Conservation (phyloP, 148 eudicot species). For the Talinum fruticosum region DNA sequence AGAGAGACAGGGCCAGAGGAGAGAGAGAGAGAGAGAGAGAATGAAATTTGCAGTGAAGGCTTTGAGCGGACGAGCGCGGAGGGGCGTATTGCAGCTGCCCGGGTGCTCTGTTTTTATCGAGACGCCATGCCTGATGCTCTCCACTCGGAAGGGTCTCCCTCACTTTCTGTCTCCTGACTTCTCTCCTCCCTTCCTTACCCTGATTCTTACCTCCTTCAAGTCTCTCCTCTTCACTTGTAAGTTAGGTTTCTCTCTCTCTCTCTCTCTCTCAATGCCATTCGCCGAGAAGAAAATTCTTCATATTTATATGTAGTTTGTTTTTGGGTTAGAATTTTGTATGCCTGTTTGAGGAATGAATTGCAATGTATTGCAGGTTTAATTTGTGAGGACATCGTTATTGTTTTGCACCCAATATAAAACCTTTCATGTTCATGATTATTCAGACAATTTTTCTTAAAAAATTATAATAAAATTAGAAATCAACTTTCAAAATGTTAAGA, state of each 20-base stretch:
- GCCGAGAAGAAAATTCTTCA: no score
- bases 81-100: constrained; percentile 19
- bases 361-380: not conserved
- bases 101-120: constrained; percentile 11
- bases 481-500: not conserved
- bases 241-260: not conserved
- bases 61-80: constrained; percentile 18
- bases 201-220: constrained; percentile 61
- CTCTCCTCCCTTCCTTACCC: not conserved
- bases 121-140: constrained; percentile 20
- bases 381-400: not conserved
- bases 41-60: constrained; percentile 18
- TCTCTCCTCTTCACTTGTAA: constrained; percentile 82
- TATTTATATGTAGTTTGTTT: no score
- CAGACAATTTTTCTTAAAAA: not conserved
- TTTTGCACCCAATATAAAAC: not conserved
- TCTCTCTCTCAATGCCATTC: not conserved
- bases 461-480: not conserved
- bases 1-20: not conserved
- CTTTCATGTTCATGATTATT: not conserved
- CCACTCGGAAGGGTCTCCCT: constrained; percentile 15
- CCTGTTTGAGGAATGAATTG: not conserved
- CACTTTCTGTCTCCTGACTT: constrained; percentile 7
- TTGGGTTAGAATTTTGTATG: not conserved
- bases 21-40: not conserved